Conservation (phyloP, 768 basidiomycete genomes). For the Auricularia cornea region DNA sequence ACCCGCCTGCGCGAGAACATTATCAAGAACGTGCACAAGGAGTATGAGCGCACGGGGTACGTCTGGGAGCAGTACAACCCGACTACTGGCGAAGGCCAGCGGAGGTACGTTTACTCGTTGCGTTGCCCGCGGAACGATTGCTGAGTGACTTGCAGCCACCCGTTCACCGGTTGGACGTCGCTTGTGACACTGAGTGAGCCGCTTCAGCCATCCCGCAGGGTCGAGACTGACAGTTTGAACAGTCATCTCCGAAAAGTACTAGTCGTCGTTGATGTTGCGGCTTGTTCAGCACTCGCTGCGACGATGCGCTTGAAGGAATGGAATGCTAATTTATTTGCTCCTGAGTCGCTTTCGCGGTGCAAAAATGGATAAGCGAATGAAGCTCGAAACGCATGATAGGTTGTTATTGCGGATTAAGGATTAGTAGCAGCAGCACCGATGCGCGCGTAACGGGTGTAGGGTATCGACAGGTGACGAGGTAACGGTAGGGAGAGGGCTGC, state of each 20-base stretch:
- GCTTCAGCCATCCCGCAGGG: background rate
- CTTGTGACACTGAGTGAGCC: slow-evolving; percentile 77
- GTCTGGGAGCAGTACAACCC: slow-evolving; percentile 98
- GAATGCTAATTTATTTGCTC: background rate
- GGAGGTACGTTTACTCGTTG: slow-evolving; percentile 50
- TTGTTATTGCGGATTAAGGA: too few species aligned
- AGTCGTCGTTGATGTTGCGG: background rate
- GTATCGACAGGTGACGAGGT: background rate
- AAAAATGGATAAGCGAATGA: too few species aligned
- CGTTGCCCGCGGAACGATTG: slow-evolving; percentile 4
- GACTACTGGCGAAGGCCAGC: slow-evolving; percentile 66
- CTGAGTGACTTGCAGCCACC: slow-evolving; percentile 51
- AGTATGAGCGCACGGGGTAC: slow-evolving; percentile 87
- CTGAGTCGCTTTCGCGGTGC: too few species aligned
- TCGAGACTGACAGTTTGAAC: background rate
- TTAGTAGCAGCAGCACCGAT: too few species aligned
- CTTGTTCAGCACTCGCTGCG: background rate
- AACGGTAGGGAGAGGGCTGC: background rate
- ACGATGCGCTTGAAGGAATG: background rate
- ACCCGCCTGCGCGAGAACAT: slow-evolving; percentile 71
- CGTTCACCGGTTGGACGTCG: slow-evolving; percentile 97
- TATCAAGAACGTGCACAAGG: slow-evolving; percentile 79
- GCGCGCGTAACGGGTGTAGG: background rate
- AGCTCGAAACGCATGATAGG: too few species aligned
- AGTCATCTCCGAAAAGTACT: slow-evolving; percentile 69